These are phyloP conservation scores for Ophiocordyceps australis DNA, from an alignment of 2,329 filamentous ascomycete genomes.

Conservation along the genomic window DNA sequence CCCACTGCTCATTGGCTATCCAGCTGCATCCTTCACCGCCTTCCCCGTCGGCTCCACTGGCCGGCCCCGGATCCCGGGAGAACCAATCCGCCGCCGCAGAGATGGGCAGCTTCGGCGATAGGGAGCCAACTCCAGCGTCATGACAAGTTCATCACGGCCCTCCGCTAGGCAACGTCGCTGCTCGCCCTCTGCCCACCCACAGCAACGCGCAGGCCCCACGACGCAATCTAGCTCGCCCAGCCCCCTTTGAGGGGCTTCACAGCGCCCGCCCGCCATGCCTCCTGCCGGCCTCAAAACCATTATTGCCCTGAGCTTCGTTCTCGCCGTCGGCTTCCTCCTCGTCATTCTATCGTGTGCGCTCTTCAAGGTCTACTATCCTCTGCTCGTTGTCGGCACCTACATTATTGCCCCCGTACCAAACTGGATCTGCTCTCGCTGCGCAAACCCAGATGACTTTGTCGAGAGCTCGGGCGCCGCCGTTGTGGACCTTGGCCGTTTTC, in stretches of 20 bases:
- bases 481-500: conserved; percentile 85
- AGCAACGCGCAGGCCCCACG: too few relatives aligned
- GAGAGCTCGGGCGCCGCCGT: conserved; percentile 66
- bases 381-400: conserved; percentile 92
- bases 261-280: conserved; percentile 27
- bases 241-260: too few relatives aligned
- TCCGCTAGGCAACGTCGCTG: too few relatives aligned
- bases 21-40: conserved; percentile 5
- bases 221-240: too few relatives aligned
- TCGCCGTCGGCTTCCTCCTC: conserved; percentile 95
- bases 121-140: too few relatives aligned
- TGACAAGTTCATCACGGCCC: too few relatives aligned
- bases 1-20: conserved; percentile 2
- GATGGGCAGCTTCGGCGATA: too few relatives aligned
- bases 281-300: conserved; percentile 96
- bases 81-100: too few relatives aligned
- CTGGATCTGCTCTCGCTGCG: conserved; percentile 80
- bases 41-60: conserved; percentile 3
- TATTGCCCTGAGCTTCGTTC: conserved; percentile 96
- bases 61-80: too few relatives aligned
- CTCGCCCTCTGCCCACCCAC: too few relatives aligned
- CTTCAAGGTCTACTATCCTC: conserved; percentile 84
- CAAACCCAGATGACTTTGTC: conserved; percentile 91
- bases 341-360: conserved; percentile 96
- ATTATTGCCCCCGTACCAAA: conserved; percentile 86